Evolutionary conservation across 257 asterid species (phyloP).

Genomic region (Rauvolfia tetraphylla): DNA sequence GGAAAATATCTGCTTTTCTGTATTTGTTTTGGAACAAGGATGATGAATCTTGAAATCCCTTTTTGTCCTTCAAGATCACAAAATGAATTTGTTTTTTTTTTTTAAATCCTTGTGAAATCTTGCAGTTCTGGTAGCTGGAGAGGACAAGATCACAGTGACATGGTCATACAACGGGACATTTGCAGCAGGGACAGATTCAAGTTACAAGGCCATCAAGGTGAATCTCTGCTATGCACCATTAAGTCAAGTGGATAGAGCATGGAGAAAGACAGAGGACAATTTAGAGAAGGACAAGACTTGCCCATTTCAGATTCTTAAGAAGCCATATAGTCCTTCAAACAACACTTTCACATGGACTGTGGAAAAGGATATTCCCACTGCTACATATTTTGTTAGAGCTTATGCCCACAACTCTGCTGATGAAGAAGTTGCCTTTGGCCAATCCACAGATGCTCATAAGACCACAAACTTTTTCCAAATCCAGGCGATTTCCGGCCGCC

Average conservation of each 20-base stretch:
- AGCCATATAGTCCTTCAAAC: constrained; percentile 38
- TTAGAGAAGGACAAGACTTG: constrained; percentile 67
- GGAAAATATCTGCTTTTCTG: no score
- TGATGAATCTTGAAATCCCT: neutral
- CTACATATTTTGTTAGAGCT: constrained; percentile 60
- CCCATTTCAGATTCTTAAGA: constrained; percentile 40
- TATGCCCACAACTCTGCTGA: constrained; percentile 37
- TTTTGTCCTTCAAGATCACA: neutral
- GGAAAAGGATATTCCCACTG: constrained; percentile 48
- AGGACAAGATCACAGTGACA: constrained; percentile 37
- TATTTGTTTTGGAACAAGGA: no score
- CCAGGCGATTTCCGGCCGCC: constrained; percentile 56
- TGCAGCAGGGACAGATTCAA: constrained; percentile 36
- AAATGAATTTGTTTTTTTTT: neutral
- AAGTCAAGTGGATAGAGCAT: constrained; percentile 70
- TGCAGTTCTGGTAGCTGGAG: constrained; percentile 53
- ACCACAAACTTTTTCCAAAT: constrained; percentile 41
- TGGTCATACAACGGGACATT: constrained; percentile 44
- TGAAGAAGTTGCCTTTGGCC: constrained; percentile 54
- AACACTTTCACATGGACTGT: constrained; percentile 40
- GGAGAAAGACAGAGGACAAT: constrained; percentile 62
- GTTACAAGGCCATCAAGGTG: constrained; percentile 39
- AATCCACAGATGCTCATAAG: constrained; percentile 44
- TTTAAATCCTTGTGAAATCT: no score
- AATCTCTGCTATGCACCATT: constrained; percentile 66